Base-by-base conservation (phyloP, 495 filamentous ascomycete genomes). In the Lineolata rhizophorae region DNA sequence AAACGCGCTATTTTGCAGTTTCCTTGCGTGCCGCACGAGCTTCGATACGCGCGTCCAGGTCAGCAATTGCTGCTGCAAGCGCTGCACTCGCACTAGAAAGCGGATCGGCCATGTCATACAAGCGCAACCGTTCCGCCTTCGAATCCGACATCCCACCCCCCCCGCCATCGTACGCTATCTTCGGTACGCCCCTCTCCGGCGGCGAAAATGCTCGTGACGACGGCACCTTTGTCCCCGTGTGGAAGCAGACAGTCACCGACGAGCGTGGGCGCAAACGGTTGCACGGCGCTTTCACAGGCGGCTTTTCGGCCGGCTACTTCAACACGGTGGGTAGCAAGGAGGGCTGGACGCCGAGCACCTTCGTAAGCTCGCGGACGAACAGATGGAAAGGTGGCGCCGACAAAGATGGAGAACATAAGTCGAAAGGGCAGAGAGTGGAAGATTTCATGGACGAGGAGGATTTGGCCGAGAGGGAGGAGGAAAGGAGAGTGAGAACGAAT, bases 391-490 rank as follows among this genome's bases (percentile, higher is more conserved):
- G 85, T n/a, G 85, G 95, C 43, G 87, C 95, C 46, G 94, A 81
- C 38, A 97, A 95, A 90, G 87, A 97, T 40, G 90, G 92, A 38
- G 90, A 97, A 53, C 90, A 97, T 53, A n/a, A n/a, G n/a, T 25
- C 22, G 22, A 25, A 25, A n/a, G 6, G 22, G 6, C 6, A 6
- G 6, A n/a, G 6, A 6, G 22, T 25, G 6, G 85, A 95, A 43
- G 87, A 97, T 47, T 95, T 82, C 38, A 97, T 97, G 87, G 87
- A 97, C 40, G 90, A 92, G 39, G 90, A 97, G 53, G 87, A 97
- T 53, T 55, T 92, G 8, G 75, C 77, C 8, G 85, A 93, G 41
- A 74, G 73, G 2, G 83, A 72, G 31, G 84, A 93, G 51, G 61
- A 71, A 2, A 63, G 64, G 40, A 62, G 60, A 29, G 49, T 95